Percentiles rank a stretch among this genome's conserved stretches.
Conservation (phyloP, 352 stramenopile genomes). For the Phytophthora tentaculata region DNA sequence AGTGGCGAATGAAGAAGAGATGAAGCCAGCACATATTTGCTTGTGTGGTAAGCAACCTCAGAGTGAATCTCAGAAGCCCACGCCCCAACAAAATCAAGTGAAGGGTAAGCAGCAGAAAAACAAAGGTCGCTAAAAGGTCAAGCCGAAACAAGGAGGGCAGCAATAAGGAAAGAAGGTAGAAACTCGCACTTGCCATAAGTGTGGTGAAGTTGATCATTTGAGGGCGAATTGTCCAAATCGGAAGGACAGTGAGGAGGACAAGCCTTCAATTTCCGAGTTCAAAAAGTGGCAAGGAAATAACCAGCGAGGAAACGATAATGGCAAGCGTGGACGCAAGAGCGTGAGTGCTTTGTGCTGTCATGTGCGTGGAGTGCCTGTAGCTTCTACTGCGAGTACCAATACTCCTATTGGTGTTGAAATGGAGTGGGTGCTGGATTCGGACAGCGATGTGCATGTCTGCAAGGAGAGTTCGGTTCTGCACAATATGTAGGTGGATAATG, state of each 20-base stretch:
- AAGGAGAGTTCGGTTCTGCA: not conserved
- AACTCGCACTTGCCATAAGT: not conserved
- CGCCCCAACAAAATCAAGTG: not conserved
- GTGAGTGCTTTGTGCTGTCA: constrained; percentile 1
- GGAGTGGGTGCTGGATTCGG: not conserved
- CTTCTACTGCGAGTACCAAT: not conserved
- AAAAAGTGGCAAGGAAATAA: not conserved
- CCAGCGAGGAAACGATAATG: not conserved
- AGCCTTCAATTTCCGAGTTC: not conserved
- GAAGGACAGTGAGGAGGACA: not conserved
- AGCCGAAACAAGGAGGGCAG: not conserved
- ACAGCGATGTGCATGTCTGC: not conserved
- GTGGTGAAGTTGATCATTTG: not conserved
- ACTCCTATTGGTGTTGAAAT: constrained; percentile 1
- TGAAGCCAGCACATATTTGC: not conserved
- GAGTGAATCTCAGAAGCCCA: constrained; percentile 1
- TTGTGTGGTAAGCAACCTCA: not conserved
- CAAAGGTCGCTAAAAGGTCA: constrained; percentile 1
- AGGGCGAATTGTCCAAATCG: not conserved
- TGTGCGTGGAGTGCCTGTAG: not conserved
- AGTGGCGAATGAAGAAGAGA: too few relatives aligned
- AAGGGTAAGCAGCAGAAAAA: constrained; percentile 1
- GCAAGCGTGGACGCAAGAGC: not conserved
- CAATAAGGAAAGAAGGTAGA: not conserved
- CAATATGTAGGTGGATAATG: not conserved